These are phyloP conservation scores for Medicago lupulina DNA, from an alignment of 306 rosid genomes.

Conservation along the genomic window DNA sequence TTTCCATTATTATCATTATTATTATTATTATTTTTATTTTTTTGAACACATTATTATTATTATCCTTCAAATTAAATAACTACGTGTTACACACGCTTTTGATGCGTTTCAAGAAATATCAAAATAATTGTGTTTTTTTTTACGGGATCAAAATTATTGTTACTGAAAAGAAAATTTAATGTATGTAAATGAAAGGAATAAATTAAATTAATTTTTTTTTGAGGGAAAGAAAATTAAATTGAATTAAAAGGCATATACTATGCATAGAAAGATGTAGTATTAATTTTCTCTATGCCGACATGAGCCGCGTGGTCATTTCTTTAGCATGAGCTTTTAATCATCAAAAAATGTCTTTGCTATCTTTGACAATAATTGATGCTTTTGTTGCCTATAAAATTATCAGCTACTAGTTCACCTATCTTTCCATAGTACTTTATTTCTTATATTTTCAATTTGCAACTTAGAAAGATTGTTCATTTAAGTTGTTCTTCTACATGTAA, in stretches of 20 bases:
- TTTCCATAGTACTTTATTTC: conserved; percentile 40
- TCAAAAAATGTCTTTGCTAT: neutral
- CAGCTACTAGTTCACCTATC: neutral
- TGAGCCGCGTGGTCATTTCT: conserved; percentile 77
- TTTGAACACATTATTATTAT: too few relatives aligned
- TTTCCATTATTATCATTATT: too few relatives aligned
- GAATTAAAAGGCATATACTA: too few relatives aligned
- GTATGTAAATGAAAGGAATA: too few relatives aligned
- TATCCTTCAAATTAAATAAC: neutral
- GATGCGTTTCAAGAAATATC: neutral
- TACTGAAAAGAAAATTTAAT: too few relatives aligned
- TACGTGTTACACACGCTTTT: neutral
- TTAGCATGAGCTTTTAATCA: conserved; percentile 59
- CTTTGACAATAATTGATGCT: conserved; percentile 45
- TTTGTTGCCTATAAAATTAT: conserved; percentile 9
- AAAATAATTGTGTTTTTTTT: too few relatives aligned
- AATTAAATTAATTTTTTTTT: too few relatives aligned
- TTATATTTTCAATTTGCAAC: neutral
- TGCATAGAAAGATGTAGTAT: neutral
- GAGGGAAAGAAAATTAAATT: too few relatives aligned
- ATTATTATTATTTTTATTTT: too few relatives aligned
- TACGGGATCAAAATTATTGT: neutral
- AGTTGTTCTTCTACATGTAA: conserved; percentile 19
- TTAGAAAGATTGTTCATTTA: neutral
- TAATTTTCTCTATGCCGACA: conserved; percentile 51